Evolutionary conservation across 2,329 filamentous ascomycete species (phyloP).

Genomic region (Ampelomyces quisqualis): DNA sequence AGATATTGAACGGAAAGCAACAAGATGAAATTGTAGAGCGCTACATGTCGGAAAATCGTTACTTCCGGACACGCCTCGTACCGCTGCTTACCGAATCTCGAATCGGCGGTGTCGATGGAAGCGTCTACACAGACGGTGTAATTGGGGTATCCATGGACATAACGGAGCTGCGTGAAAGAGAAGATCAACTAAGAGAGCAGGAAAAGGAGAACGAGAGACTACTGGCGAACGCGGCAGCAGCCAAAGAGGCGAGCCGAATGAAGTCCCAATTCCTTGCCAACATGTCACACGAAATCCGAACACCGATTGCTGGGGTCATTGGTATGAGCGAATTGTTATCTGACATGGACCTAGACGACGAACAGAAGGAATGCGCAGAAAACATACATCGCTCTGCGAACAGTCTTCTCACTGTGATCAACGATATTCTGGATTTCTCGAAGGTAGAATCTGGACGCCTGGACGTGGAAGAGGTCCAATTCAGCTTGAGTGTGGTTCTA

Average conservation of each 20-base stretch:
- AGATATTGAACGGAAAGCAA: slow-evolving; percentile 62
- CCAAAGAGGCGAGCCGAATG: slow-evolving; percentile 76
- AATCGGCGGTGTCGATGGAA: slow-evolving; percentile 53
- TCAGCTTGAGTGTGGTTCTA: slow-evolving; percentile 71
- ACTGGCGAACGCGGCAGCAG: slow-evolving; percentile 72
- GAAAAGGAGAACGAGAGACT: slow-evolving; percentile 69
- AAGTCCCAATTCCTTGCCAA: slow-evolving; percentile 80
- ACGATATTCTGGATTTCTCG: slow-evolving; percentile 85
- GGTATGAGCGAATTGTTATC: slow-evolving; percentile 75
- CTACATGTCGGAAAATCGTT: slow-evolving; percentile 59
- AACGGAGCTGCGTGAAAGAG: slow-evolving; percentile 67
- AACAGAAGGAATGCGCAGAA: slow-evolving; percentile 72
- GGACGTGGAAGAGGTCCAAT: slow-evolving; percentile 79
- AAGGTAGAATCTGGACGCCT: slow-evolving; percentile 78
- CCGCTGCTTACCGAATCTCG: slow-evolving; percentile 62
- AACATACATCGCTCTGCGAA: slow-evolving; percentile 80
- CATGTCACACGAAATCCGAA: slow-evolving; percentile 79
- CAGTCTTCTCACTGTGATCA: slow-evolving; percentile 81
- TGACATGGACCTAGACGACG: slow-evolving; percentile 66
- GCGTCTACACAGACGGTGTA: slow-evolving; percentile 65
- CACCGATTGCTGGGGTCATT: slow-evolving; percentile 76
- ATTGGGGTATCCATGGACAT: slow-evolving; percentile 81
- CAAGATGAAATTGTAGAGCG: slow-evolving; percentile 66
- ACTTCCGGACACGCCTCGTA: slow-evolving; percentile 70
- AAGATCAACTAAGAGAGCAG: slow-evolving; percentile 63